Base-by-base conservation (phyloP, 495 filamentous ascomycete species). In the Hyaloscypha hepaticicola region DNA sequence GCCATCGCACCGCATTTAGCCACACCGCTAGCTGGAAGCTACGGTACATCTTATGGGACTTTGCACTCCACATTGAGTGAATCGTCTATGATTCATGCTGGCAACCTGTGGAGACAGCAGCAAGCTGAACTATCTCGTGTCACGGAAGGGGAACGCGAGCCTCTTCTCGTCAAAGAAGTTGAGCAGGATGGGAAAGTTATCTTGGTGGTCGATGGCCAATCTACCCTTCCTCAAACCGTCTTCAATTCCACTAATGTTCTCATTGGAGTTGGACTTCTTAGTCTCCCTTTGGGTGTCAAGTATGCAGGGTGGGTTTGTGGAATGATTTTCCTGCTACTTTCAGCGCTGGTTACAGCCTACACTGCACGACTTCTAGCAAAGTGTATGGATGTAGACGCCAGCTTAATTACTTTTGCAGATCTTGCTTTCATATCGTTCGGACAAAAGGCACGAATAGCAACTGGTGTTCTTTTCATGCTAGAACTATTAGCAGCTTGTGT, bases 161-260 rank as follows among this genome's bases (percentile, higher is more conserved):
- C 91, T 1, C 80, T 99, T 55, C 73, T 97, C 25, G 87, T 97
- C 51, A 96, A 91, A 75, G 87, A 91, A 72, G 84, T 96, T 7
- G 88, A 96, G 74, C 90, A 95, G 71, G 93, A 96, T 73, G 95
- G 95, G 26, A 91, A 89, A 63, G 79, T 92, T 21, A 85, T 96
- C 28, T 81, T 90, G 70, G 82, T 93, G 27, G 86, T 98, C 7
- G 85, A 95, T 63, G 95, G 95, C 38, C 92, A 94, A 79, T 96
- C 91, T 11, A 99, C 95, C 2, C 78, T 97, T 29, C 93, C 94
- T 2, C 95, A 99, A 77, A 98, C 95, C 0, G 82, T 97, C 64
- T 96, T 99, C 78, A 99, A 99, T 73, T 95, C 91, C 19, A 92
- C 96, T 59, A 99, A 99, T 72, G 91, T 96, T 38, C 77, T 99